Conservation (phyloP, 2,329 filamentous ascomycete species). For the Endoconidiophora laricicola region DNA sequence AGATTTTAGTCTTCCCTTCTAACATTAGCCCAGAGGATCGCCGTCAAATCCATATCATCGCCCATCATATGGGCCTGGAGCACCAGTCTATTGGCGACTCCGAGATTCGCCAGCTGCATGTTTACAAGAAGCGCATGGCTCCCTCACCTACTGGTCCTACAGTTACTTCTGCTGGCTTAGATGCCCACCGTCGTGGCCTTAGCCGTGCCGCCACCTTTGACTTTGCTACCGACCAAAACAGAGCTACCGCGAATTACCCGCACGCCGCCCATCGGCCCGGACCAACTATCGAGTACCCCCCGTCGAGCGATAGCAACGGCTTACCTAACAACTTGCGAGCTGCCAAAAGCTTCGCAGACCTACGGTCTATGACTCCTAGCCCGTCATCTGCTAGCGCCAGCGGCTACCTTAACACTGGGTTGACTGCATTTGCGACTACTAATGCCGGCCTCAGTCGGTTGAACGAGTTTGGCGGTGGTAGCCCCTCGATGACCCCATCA, state of each 20-base stretch:
- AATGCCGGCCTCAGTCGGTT: constrained; percentile 9
- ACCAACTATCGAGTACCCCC: constrained; percentile 75
- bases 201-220: constrained; percentile 95
- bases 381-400: constrained; percentile 60
- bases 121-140: constrained; percentile 52
- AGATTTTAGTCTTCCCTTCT: constrained; percentile 70
- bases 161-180: constrained; percentile 46
- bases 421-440: constrained; percentile 28
- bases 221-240: constrained; percentile 65
- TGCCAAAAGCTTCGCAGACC: constrained; percentile 90
- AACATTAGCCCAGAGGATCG: constrained; percentile 70
- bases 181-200: constrained; percentile 66
- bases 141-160: constrained; percentile 35
- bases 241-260: constrained; percentile 51
- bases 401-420: constrained; percentile 44
- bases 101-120: constrained; percentile 77
- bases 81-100: constrained; percentile 81
- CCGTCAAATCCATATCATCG: constrained; percentile 80
- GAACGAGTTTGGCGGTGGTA: constrained; percentile 19
- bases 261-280: constrained; percentile 69
- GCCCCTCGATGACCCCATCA: constrained; percentile 8
- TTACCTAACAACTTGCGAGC: constrained; percentile 71
- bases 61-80: constrained; percentile 84
- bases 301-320: constrained; percentile 47
- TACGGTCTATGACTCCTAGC: constrained; percentile 88